These are phyloP conservation scores for Ensete ventricosum DNA, from an alignment of 176 grass and related monocot genomes.

Conservation along the genomic window DNA sequence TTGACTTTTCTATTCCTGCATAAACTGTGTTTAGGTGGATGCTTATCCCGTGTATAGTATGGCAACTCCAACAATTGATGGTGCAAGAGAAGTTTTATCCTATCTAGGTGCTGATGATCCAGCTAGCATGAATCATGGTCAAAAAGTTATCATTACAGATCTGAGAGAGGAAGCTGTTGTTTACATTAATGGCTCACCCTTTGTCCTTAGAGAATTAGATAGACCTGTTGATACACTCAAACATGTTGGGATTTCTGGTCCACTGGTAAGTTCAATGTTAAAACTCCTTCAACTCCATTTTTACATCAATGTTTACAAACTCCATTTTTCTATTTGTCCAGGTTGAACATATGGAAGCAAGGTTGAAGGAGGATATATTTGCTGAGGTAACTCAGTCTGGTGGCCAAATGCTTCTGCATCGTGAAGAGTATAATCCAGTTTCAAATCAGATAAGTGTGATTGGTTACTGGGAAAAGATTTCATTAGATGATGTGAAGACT, in stretches of 20 bases:
- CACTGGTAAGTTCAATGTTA: constrained; percentile 50
- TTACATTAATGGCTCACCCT: constrained; percentile 83
- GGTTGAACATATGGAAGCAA: constrained; percentile 77
- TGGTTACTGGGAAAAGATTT: constrained; percentile 95
- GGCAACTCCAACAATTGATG: constrained; percentile 86
- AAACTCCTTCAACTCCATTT: not conserved
- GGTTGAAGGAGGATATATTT: constrained; percentile 95
- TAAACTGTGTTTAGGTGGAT: constrained; percentile 52
- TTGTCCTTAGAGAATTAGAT: constrained; percentile 98
- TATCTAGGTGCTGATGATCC: constrained; percentile 83
- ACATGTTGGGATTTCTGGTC: constrained; percentile 98
- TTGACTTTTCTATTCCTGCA: constrained; percentile 8
- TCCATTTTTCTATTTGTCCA: constrained; percentile 28
- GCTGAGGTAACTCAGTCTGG: constrained; percentile 60
- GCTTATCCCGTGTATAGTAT: constrained; percentile 97
- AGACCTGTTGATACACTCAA: constrained; percentile 97
- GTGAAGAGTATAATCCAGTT: constrained; percentile 53
- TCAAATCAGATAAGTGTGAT: constrained; percentile 59
- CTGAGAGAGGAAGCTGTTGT: constrained; percentile 94
- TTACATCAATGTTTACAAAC: not conserved
- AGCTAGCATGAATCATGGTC: constrained; percentile 25
- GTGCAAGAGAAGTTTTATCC: constrained; percentile 74
- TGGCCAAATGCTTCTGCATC: constrained; percentile 78
- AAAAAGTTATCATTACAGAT: constrained; percentile 69
- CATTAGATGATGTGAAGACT: constrained; percentile 57